A percentile compares a stretch with the other conserved stretches of the same genome.
Conservation (phyloP, 441 rosid species). For the Gossypium schwendimanii region DNA sequence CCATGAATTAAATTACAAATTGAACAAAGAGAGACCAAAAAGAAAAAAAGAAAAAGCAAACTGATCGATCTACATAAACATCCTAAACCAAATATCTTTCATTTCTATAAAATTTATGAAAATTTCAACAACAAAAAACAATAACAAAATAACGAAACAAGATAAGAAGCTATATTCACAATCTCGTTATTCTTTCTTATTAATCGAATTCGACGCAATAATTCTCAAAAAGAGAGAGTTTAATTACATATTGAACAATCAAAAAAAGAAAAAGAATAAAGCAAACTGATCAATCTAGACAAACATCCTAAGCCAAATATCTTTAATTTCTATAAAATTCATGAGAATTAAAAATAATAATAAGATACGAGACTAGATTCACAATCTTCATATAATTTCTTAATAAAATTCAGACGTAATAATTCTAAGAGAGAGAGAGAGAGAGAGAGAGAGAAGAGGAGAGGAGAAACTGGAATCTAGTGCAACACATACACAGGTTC, state of each 20-base stretch:
- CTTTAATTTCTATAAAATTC: background rate
- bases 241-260: background rate
- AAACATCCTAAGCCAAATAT: background rate
- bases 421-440: background rate
- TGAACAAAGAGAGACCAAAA: background rate
- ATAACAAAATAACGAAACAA: background rate
- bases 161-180: background rate
- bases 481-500: slow-evolving; percentile 67
- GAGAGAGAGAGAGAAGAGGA: too few species aligned
- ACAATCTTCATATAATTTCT: background rate
- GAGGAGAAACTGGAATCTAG: slow-evolving; percentile 6
- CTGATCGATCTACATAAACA: background rate
- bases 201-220: background rate
- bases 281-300: background rate
- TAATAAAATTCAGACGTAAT: background rate
- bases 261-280: background rate
- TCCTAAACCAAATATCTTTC: background rate
- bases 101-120: background rate
- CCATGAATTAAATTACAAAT: background rate
- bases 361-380: background rate
- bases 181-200: background rate
- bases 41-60: background rate
- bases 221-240: background rate
- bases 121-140: background rate
- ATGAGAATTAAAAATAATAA: background rate